phyloP scores from a whole-genome alignment of 148 eudicot genomes.

The Amaranthus hypochondriacus region DNA sequence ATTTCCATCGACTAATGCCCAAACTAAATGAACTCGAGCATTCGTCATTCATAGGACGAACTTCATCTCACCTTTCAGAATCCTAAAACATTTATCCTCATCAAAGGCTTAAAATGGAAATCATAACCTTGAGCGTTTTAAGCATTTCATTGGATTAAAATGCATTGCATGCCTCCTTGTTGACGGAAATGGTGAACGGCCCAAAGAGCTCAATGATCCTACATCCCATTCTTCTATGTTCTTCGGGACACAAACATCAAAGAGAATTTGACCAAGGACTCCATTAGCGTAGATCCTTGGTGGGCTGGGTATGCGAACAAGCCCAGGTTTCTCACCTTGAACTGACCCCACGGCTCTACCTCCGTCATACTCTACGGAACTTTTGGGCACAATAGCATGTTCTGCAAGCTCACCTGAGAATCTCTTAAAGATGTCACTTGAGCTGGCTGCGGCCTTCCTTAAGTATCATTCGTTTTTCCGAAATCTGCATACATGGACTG shows the following conservation, averaged over 20 bases:
- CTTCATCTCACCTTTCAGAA: constrained; percentile 1
- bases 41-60: neutral
- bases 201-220: constrained; percentile 37
- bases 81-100: neutral
- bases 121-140: constrained; percentile 71
- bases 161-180: constrained; percentile 41
- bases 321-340: constrained; percentile 52
- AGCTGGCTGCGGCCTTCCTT: constrained; percentile 58
- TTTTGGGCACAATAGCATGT: constrained; percentile 51
- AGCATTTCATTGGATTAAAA: constrained; percentile 81
- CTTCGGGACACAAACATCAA: constrained; percentile 77
- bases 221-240: constrained; percentile 93
- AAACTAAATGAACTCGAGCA: neutral
- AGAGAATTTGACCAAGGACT: constrained; percentile 81
- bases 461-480: constrained; percentile 13
- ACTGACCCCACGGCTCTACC: constrained; percentile 58
- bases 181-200: constrained; percentile 34
- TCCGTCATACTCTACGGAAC: constrained; percentile 62
- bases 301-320: constrained; percentile 51
- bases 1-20: neutral
- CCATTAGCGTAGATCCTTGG: constrained; percentile 66
- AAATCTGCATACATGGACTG: too few species aligned
- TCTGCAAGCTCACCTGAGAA: constrained; percentile 51
- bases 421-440: constrained; percentile 49
- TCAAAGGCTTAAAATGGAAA: neutral